A percentile compares a stretch with the other conserved stretches of the same genome.
These are phyloP conservation scores for Phallus indusiatus DNA, from an alignment of 768 basidiomycete species.

Conservation along the genomic window DNA sequence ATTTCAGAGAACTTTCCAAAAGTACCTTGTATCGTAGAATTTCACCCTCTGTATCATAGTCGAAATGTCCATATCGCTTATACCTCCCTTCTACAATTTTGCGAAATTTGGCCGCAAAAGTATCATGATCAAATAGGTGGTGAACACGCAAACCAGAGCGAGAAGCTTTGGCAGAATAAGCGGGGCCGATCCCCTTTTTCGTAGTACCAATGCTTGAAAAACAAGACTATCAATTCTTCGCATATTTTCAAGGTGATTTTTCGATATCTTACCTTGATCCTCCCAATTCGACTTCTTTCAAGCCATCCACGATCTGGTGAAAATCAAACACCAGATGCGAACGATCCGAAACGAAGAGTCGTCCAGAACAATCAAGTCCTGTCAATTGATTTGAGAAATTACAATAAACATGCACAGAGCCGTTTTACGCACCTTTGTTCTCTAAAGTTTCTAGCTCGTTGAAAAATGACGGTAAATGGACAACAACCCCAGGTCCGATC, in stretches of 20 bases:
- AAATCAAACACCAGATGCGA: constrained; percentile 98
- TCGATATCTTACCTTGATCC: constrained; percentile 52
- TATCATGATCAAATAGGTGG: constrained; percentile 82
- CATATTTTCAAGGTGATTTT: background rate
- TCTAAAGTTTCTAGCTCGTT: constrained; percentile 81
- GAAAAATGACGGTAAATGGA: constrained; percentile 94
- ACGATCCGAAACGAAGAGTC: constrained; percentile 90
- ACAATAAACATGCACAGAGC: background rate
- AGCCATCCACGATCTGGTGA: constrained; percentile 97
- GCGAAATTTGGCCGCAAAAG: constrained; percentile 87
- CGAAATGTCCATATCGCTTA: constrained; percentile 96
- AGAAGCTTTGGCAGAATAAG: constrained; percentile 95
- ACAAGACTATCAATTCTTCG: background rate
- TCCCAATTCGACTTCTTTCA: constrained; percentile 96
- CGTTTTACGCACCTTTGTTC: constrained; percentile 59
- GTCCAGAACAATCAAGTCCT: constrained; percentile 80
- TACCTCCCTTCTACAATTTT: constrained; percentile 93
- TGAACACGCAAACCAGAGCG: constrained; percentile 93
- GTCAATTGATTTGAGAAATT: background rate
- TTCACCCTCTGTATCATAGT: constrained; percentile 97
- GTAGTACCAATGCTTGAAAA: constrained; percentile 85
- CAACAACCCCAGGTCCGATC: constrained; percentile 92
- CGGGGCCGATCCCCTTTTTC: constrained; percentile 96
- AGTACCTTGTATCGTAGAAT: constrained; percentile 83
- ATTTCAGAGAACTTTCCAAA: background rate